A percentile compares a stretch with the other conserved stretches of the same genome.
Evolutionary conservation across 139 green algal species (phyloP).

Genomic region (Micractinium conductrix): DNA sequence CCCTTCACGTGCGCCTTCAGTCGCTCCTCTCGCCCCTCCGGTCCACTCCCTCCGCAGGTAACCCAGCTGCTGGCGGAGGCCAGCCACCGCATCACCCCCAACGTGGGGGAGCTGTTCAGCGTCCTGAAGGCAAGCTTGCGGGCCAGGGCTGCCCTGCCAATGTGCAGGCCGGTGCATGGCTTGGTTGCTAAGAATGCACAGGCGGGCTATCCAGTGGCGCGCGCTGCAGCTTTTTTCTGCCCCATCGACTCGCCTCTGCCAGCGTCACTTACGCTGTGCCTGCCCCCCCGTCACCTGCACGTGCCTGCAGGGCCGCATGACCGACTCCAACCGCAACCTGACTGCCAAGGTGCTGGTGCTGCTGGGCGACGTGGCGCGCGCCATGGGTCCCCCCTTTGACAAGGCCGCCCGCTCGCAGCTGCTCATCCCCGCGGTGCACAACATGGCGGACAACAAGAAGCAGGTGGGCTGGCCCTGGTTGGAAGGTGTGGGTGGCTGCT

Average conservation of each 20-base stretch:
- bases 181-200: too few relatives aligned
- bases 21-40: background rate
- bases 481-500: too few relatives aligned
- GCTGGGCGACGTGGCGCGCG: slow-evolving; percentile 80
- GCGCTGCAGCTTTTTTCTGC: too few relatives aligned
- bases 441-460: slow-evolving; percentile 91
- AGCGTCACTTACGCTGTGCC: too few relatives aligned
- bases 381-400: slow-evolving; percentile 86
- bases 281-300: background rate
- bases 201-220: too few relatives aligned
- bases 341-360: slow-evolving; percentile 71
- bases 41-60: background rate
- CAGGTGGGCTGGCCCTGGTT: slow-evolving; percentile 43
- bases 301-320: slow-evolving; percentile 64
- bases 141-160: too few relatives aligned
- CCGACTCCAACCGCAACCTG: slow-evolving; percentile 96
- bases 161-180: background rate
- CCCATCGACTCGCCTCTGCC: too few relatives aligned
- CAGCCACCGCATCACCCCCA: slow-evolving; percentile 53
- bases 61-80: slow-evolving; percentile 57
- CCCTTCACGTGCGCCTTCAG: too few relatives aligned
- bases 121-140: slow-evolving; percentile 85
- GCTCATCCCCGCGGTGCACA: slow-evolving; percentile 72
- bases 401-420: slow-evolving; percentile 48
- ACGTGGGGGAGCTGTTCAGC: slow-evolving; percentile 82